Evolutionary conservation across 441 rosid species (phyloP), one percentile per base, ranked within the genome.

Genomic region (Gossypium davidsonii): DNA sequence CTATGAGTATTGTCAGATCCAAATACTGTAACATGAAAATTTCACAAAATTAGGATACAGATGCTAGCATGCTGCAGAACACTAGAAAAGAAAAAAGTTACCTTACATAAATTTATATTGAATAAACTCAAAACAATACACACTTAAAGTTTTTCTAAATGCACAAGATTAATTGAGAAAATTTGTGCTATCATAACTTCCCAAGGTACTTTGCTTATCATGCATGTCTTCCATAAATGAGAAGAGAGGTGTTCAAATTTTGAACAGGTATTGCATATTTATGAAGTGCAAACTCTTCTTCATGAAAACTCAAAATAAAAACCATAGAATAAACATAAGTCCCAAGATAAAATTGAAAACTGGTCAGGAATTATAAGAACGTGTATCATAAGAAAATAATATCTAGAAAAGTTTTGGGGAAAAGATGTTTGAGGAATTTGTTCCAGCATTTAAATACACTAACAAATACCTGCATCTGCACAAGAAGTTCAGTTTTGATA

Each of bases 401-500:
- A 58, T 60, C 56, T 71, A 23, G 55, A 71, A 58, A 44, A 15
- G 3, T 17, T 60, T 21, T 8, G 20, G 1, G 67, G 68, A 4
- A 58, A 57, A 66, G 26, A 28, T 25, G 59, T 18, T 51, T 10
- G 15, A 15, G 44, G 61, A 69, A 57, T 60, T 25, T 15, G 67
- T 37, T 65, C 39, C 26, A 70, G 21, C 42, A 60, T 55, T 73
- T 58, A 42, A 61, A 28, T 15, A 65, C 31, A 44, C 14, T 64
- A 60, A 58, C 1, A 72, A 53, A 73, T 80, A 95, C 99, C 98
- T 95, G 99, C 99, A 95, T 95, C 85, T 95, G 99, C 77, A 95
- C 99, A 61, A 95, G 98, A 78, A 95, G 98, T 82, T 95, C 99
- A 2, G 99, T 95, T 87, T 95, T 95, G 74, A 95, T 95, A 74